These are phyloP conservation scores for Adansonia rubrostipa DNA, from an alignment of 441 rosid genomes.

Conservation along the genomic window DNA sequence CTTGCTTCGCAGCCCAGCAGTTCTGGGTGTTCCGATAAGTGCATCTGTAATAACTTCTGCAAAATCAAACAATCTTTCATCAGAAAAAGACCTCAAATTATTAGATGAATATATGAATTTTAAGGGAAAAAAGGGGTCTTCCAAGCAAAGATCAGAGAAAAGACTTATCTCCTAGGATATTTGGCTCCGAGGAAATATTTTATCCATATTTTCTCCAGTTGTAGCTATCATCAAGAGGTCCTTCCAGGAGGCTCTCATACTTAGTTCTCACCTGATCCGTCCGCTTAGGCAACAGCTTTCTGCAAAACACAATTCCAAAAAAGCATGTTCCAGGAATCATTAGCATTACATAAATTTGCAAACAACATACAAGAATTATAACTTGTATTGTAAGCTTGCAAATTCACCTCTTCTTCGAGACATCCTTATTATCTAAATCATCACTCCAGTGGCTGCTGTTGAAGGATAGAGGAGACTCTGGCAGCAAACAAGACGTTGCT, in stretches of 20 bases:
- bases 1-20: slow-evolving; percentile 71
- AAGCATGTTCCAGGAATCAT: background rate
- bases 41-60: slow-evolving; percentile 75
- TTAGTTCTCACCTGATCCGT: slow-evolving; percentile 54
- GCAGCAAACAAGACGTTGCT: slow-evolving; percentile 26
- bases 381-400: background rate
- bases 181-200: slow-evolving; percentile 66
- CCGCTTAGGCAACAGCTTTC: slow-evolving; percentile 64
- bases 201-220: slow-evolving; percentile 83
- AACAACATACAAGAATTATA: background rate
- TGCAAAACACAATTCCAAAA: slow-evolving; percentile 31
- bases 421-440: slow-evolving; percentile 40
- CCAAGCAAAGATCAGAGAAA: no score
- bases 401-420: slow-evolving; percentile 62
- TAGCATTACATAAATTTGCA: slow-evolving; percentile 13
- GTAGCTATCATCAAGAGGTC: slow-evolving; percentile 64
- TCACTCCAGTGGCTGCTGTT: slow-evolving; percentile 60
- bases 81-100: no score
- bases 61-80: background rate
- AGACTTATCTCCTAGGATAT: slow-evolving; percentile 59
- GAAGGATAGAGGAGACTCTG: slow-evolving; percentile 59
- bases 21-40: slow-evolving; percentile 52
- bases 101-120: no score
- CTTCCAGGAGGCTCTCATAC: slow-evolving; percentile 63
- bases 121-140: no score